Base-by-base conservation (phyloP, 352 stramenopile genomes). In the Thraustochytrium sp. region DNA sequence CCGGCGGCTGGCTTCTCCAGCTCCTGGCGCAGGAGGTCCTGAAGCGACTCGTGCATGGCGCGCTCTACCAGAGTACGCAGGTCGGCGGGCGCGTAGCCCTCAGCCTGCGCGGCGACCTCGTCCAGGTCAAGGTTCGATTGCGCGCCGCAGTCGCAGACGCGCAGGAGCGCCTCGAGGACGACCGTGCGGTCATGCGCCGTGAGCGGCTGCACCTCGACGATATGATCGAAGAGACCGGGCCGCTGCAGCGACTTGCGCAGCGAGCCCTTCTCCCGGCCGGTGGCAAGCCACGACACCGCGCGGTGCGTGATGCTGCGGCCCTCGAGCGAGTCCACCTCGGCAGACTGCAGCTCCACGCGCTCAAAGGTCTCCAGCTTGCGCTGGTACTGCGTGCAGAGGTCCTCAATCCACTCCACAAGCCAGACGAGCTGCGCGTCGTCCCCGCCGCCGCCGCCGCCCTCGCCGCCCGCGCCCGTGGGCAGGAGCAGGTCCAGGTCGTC, bases 401-500 rank as follows among this genome's bases (percentile, higher is more conserved):
- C 68, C 31, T 80, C 68, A 1, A 80, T 68, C 68, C 68, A 80
- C 31, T 80, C 68, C 21, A 51, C 68, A 23, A 80, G 68, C 68
- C 68, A 80, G 23, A 80, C 68, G 8, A 80, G 68, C 68, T 80
- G 68, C 34, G 34, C 53, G 44, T 80, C 68, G 18, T 80, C 68
- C n/a, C 68, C 74, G 34, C 53, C 74, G 34, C 74, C 74, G 34
- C 59, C 74, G 40, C 59, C 59, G 4, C 44, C 74, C n/a, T 51
- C 53, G 11, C 74, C 74, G 26, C 74, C 74, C 31, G 51, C 74
- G 5, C 31, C 55, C 18, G 74, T 54, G 9, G 74, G 74, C 16
- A 76, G 29, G 21, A 83, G 59, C 13, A 76, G n/a, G 55, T 83
- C 74, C 49, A 83, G 74, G 42, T 83, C 90, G 48, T 94, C 90